These are phyloP conservation scores for Epichloe sp. DNA, from an alignment of 2,329 filamentous ascomycete species.

Conservation along the genomic window DNA sequence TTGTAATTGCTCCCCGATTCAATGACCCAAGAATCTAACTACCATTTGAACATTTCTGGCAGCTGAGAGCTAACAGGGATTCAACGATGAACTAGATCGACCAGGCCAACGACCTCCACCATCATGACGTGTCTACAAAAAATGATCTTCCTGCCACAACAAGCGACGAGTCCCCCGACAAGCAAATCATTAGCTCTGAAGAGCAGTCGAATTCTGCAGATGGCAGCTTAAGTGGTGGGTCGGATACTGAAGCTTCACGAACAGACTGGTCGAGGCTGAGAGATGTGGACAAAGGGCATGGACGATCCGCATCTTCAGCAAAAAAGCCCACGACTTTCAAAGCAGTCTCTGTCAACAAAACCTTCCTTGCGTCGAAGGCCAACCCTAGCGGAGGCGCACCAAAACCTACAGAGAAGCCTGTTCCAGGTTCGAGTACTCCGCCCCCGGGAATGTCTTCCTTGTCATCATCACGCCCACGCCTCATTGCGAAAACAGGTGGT, in stretches of 20 bases:
- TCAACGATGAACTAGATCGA: conserved; percentile 12
- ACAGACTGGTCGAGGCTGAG: conserved; percentile 40
- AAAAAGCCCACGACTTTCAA: conserved; percentile 78
- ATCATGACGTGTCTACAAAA: conserved; percentile 28
- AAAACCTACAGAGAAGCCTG: conserved; percentile 39
- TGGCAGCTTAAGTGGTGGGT: conserved; percentile 59
- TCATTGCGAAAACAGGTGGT: conserved; percentile 62
- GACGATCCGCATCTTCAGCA: conserved; percentile 42
- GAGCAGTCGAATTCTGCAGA: conserved; percentile 48
- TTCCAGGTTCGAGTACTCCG: conserved; percentile 32
- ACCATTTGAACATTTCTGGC: background rate
- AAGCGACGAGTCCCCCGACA: conserved; percentile 39
- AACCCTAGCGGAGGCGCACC: conserved; percentile 28
- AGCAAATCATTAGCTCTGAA: conserved; percentile 44
- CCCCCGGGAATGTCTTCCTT: conserved; percentile 33
- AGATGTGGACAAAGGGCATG: conserved; percentile 45
- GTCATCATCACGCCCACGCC: conserved; percentile 49
- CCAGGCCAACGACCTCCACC: conserved; percentile 33
- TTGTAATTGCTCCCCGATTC: conserved; percentile 21
- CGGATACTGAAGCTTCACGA: conserved; percentile 61
- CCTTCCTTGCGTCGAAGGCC: conserved; percentile 63
- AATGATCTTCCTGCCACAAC: conserved; percentile 32
- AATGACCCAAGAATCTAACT: background rate
- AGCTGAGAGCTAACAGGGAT: background rate
- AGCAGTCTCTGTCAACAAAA: conserved; percentile 74